Evolutionary conservation across 2,329 filamentous ascomycete genomes (phyloP), one percentile per base, ranked within the genome.

Genomic region (Fusarium sp.): DNA sequence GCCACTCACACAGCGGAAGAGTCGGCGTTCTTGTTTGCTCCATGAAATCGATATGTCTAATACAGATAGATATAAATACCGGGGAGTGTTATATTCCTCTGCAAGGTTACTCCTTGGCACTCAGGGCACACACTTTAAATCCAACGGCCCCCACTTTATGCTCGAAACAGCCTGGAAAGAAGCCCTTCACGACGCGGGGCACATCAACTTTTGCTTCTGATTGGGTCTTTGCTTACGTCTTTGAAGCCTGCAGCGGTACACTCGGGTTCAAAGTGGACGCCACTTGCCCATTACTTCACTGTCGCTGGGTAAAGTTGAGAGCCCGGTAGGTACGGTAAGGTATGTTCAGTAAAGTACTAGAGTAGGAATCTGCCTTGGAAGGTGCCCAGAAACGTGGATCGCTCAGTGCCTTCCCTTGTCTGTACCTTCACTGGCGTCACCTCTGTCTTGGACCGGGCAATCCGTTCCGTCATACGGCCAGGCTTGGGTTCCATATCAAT

Each of bases 341-440:
- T 13, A 12, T 25, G 21, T 14, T 26, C 23, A 30, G 31, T 51
- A 37, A 21, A 14, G 11, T 52, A 41, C 49, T 37, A 37, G 34
- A 37, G 49, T 37, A 39, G 43, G 43, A 48, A 53, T 52, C 30
- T 67, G 62, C 67, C 67, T 70, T 70, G 62, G 53, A 70, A 70
- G 50, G 57, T 51, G 39, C 54, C 58, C 31, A 43, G 26, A 43
- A 55, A 48, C 65, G 66, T 48, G 34, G 65, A 66, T 69, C 65
- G 25, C 34, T 65, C 46, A 51, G 67, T 65, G 51, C 67, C 25
- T 63, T 56, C 58, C 63, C 59, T 53, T 55, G 61, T 61, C 61
- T 39, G 49, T 53, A 51, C 59, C 55, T 51, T 65, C 45, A 52
- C 45, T 69, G 68, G 62, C 64, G 68, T 71, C 68, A 71, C 64